Percentiles rank a stretch among this genome's conserved stretches.
These are phyloP conservation scores for Byssothecium circinans DNA, from an alignment of 2,329 filamentous ascomycete genomes.

Conservation along the genomic window DNA sequence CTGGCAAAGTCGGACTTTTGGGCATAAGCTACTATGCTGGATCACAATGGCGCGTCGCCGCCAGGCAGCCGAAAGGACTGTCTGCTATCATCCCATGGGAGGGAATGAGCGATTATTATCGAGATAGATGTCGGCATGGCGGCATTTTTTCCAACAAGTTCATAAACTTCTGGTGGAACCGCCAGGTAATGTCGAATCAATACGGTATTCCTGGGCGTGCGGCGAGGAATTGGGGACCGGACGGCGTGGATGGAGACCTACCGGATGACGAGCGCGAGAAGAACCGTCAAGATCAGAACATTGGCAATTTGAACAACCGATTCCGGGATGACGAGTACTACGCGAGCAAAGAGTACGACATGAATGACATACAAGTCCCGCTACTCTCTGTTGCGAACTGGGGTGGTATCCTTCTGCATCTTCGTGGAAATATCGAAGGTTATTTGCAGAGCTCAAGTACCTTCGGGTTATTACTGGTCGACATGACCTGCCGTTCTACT, in stretches of 20 bases:
- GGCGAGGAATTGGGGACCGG: conserved; percentile 56
- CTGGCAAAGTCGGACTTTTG: conserved; percentile 54
- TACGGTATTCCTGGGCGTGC: conserved; percentile 61
- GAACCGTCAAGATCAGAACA: conserved; percentile 49
- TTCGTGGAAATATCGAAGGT: conserved; percentile 69
- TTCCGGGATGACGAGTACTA: conserved; percentile 68
- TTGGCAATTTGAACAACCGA: conserved; percentile 45
- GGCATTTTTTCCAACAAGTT: conserved; percentile 43
- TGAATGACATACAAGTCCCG: conserved; percentile 68
- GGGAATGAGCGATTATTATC: conserved; percentile 59
- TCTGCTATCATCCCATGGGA: conserved; percentile 59
- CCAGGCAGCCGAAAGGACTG: conserved; percentile 54
- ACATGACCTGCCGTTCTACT: conserved; percentile 74
- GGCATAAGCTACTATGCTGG: conserved; percentile 58
- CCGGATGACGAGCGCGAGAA: conserved; percentile 53
- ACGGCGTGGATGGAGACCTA: conserved; percentile 63
- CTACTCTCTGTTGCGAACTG: conserved; percentile 69
- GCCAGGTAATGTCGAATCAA: conserved; percentile 68
- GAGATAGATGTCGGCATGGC: conserved; percentile 47
- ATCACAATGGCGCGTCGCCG: conserved; percentile 59
- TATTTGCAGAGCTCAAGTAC: conserved; percentile 67
- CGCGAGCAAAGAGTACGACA: conserved; percentile 64
- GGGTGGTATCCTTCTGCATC: conserved; percentile 70
- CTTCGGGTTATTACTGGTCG: conserved; percentile 69
- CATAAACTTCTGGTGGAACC: conserved; percentile 64